These are phyloP conservation scores for Colletotrichum echinochloae DNA, from an alignment of 2,329 filamentous ascomycete genomes.

Conservation along the genomic window DNA sequence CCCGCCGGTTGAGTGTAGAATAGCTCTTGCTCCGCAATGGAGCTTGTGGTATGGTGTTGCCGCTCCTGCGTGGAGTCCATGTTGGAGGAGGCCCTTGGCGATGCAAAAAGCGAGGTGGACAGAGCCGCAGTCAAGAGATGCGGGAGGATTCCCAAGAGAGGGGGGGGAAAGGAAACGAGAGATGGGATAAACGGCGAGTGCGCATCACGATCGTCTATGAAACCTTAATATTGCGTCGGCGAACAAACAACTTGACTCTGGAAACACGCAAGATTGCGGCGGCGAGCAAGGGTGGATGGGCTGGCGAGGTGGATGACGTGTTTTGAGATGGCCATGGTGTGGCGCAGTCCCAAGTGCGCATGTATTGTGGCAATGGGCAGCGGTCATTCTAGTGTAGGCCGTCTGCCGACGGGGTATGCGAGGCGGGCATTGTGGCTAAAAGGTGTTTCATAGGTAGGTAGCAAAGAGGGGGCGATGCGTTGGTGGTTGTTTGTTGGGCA, in stretches of 20 bases:
- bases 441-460: constrained; percentile 33
- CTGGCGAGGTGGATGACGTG: constrained; percentile 33
- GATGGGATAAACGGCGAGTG: not conserved
- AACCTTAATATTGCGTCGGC: constrained; percentile 36
- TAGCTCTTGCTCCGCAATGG: constrained; percentile 36
- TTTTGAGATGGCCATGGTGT: constrained; percentile 17
- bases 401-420: constrained; percentile 1
- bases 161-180: not conserved
- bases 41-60: constrained; percentile 31
- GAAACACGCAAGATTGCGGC: constrained; percentile 33
- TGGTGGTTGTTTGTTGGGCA: constrained; percentile 18
- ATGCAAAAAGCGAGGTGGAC: constrained; percentile 8
- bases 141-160: not conserved
- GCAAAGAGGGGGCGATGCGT: constrained; percentile 23
- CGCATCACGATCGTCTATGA: constrained; percentile 3
- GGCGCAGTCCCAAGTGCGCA: constrained; percentile 34
- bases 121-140: not conserved
- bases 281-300: constrained; percentile 11
- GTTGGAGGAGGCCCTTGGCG: constrained; percentile 12
- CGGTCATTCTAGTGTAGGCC: not conserved
- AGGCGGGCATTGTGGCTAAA: constrained; percentile 28
- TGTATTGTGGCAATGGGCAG: constrained; percentile 30
- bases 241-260: constrained; percentile 24
- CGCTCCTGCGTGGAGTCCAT: constrained; percentile 33
- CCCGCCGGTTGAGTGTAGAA: constrained; percentile 21